Evolutionary conservation across 2,329 filamentous ascomycete genomes (phyloP).

Genomic region (Cercospora citrullina): DNA sequence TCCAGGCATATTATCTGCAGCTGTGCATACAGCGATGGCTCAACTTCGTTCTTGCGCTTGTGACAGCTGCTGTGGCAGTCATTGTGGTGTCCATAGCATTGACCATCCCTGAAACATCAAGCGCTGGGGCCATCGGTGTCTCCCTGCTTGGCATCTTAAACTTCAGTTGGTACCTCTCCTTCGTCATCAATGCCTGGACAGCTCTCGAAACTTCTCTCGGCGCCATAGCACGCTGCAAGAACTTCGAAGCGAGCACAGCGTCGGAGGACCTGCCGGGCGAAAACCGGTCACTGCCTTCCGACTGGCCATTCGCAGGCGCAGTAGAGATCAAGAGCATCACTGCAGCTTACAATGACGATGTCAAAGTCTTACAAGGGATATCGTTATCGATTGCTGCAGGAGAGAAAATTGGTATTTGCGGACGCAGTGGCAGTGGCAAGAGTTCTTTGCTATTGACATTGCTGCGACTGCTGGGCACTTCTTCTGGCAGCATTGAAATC

Average conservation of each 20-base stretch:
- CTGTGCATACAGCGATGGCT: constrained; percentile 51
- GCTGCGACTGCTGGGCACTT: constrained; percentile 52
- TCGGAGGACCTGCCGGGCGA: constrained; percentile 59
- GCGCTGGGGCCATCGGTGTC: constrained; percentile 48
- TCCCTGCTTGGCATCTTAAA: constrained; percentile 56
- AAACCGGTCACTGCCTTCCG: constrained; percentile 62
- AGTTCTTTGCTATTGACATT: constrained; percentile 52
- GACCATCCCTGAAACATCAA: constrained; percentile 39
- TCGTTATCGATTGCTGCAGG: constrained; percentile 51
- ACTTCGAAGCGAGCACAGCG: constrained; percentile 50
- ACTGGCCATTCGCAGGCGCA: constrained; percentile 73
- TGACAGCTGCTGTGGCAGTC: constrained; percentile 40
- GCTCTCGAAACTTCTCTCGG: constrained; percentile 60
- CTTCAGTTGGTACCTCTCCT: constrained; percentile 55
- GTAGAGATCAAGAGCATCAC: constrained; percentile 69
- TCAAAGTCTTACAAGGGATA: constrained; percentile 49
- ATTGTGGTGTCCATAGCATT: constrained; percentile 39
- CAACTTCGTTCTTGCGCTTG: constrained; percentile 43
- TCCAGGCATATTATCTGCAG: constrained; percentile 49
- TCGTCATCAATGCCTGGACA: constrained; percentile 57
- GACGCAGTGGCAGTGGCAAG: constrained; percentile 58
- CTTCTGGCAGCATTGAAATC: constrained; percentile 47
- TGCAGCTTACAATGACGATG: constrained; percentile 31
- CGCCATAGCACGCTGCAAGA: constrained; percentile 56
- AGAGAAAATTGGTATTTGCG: constrained; percentile 54